Conservation (phyloP, 1,284 basidiomycete genomes). For the Trichosporon ovoides region DNA sequence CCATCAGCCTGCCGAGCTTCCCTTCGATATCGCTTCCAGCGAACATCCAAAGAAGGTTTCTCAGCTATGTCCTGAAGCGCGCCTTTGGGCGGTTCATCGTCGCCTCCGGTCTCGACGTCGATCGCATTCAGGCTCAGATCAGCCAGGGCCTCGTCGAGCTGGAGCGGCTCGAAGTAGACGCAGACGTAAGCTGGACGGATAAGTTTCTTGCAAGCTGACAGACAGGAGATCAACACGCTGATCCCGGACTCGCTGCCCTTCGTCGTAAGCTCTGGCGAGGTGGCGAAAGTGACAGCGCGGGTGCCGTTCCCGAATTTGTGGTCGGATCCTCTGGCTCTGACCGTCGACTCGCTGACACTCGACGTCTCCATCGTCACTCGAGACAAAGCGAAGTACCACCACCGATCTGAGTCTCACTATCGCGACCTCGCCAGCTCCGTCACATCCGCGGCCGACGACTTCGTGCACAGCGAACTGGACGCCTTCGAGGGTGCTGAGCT, state of each 20-base stretch:
- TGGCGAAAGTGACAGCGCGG: conserved; percentile 66
- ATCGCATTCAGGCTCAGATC: conserved; percentile 86
- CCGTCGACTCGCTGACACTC: conserved; percentile 65
- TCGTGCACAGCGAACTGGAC: conserved; percentile 73
- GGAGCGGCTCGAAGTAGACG: conserved; percentile 72
- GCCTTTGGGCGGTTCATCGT: conserved; percentile 78
- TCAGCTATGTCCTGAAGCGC: conserved; percentile 80
- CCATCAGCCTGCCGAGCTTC: conserved; percentile 32
- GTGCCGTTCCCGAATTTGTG: conserved; percentile 46
- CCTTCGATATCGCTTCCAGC: conserved; percentile 61
- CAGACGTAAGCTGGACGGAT: conserved; percentile 54
- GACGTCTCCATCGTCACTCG: conserved; percentile 59
- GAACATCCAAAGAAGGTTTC: conserved; percentile 77
- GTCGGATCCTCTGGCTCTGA: conserved; percentile 40
- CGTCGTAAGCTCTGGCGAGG: conserved; percentile 62
- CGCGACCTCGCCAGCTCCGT: conserved; percentile 67
- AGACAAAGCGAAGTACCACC: conserved; percentile 26
- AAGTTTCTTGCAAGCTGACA: background rate
- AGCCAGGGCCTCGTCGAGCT: conserved; percentile 82
- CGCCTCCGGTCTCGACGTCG: conserved; percentile 77
- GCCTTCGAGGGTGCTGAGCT: conserved; percentile 65
- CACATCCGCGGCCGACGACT: conserved; percentile 71
- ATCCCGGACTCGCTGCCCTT: conserved; percentile 63
- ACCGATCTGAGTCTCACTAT: conserved; percentile 6
- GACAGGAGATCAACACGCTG: conserved; percentile 71